phyloP scores from a whole-genome alignment of 108 stramenopile species.

The Skeletonema grethae region DNA sequence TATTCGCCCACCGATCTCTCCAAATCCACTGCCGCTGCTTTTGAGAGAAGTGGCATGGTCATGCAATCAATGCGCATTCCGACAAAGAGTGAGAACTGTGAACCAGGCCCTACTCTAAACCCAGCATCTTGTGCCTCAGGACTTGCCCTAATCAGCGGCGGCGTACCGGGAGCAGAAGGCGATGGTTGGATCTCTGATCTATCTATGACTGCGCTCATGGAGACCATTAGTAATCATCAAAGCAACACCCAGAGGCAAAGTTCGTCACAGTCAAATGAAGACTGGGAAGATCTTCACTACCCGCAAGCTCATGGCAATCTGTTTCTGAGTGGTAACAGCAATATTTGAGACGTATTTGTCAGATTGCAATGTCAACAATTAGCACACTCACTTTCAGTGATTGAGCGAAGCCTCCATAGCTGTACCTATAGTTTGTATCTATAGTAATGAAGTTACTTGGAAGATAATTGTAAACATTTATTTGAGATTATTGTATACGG shows the following conservation, averaged over 20 bases:
- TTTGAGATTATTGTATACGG: too few relatives aligned
- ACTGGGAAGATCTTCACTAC: background rate
- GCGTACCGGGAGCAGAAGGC: background rate
- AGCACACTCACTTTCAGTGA: too few relatives aligned
- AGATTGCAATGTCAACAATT: too few relatives aligned
- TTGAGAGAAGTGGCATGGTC: too few relatives aligned
- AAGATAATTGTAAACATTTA: too few relatives aligned
- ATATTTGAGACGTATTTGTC: too few relatives aligned
- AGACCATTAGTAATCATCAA: background rate
- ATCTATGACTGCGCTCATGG: background rate
- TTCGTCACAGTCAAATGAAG: background rate
- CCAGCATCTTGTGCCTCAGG: constrained; percentile 4
- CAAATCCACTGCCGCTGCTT: background rate
- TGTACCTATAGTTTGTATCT: too few relatives aligned
- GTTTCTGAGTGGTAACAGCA: too few relatives aligned
- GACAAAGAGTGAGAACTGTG: background rate
- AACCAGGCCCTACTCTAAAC: background rate
- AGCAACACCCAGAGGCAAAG: background rate
- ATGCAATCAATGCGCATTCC: too few relatives aligned
- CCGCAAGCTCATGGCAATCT: too few relatives aligned
- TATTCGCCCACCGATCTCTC: background rate
- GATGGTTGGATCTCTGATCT: background rate
- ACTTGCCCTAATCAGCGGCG: background rate
- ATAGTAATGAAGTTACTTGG: too few relatives aligned
- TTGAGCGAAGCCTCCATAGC: too few relatives aligned